phyloP scores from a whole-genome alignment of 495 filamentous ascomycete genomes.

The Daldinia decipiens region DNA sequence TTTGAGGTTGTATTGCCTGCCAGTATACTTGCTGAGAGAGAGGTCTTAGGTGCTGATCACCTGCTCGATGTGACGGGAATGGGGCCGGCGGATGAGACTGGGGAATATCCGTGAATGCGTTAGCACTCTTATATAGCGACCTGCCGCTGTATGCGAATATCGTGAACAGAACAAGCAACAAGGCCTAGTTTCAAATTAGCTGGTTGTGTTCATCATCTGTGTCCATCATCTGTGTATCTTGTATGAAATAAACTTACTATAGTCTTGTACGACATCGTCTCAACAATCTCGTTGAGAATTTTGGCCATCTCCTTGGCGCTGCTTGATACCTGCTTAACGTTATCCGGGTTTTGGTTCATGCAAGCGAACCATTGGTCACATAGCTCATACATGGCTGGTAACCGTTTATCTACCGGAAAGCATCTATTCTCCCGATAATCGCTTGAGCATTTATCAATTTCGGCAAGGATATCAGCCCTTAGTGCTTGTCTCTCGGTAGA shows the following conservation, averaged over 20 bases:
- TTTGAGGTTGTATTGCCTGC: slow-evolving; percentile 55
- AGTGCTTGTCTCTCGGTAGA: slow-evolving; percentile 72
- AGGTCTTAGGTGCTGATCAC: slow-evolving; percentile 42
- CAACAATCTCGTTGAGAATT: slow-evolving; percentile 60
- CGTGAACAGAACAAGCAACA: slow-evolving; percentile 65
- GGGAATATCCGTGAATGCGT: slow-evolving; percentile 42
- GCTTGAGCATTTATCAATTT: slow-evolving; percentile 76
- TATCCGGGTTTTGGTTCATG: slow-evolving; percentile 71
- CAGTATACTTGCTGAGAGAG: slow-evolving; percentile 54
- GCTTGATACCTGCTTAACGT: slow-evolving; percentile 54
- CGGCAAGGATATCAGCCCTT: slow-evolving; percentile 69
- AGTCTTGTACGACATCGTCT: slow-evolving; percentile 57
- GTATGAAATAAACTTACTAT: slow-evolving; percentile 79
- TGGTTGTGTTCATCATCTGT: slow-evolving; percentile 77
- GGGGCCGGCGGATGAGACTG: slow-evolving; percentile 24
- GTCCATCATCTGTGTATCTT: slow-evolving; percentile 70
- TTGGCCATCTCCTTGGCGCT: slow-evolving; percentile 57
- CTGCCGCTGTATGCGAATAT: slow-evolving; percentile 62
- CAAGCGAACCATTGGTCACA: slow-evolving; percentile 86
- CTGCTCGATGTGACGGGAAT: slow-evolving; percentile 50
- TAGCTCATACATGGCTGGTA: slow-evolving; percentile 75
- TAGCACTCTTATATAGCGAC: slow-evolving; percentile 44
- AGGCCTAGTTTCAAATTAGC: slow-evolving; percentile 73
- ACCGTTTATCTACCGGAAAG: slow-evolving; percentile 60
- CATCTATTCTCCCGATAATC: slow-evolving; percentile 81